Base-by-base conservation (phyloP, 75 land plant species). In the Isoetes taiwanensis region DNA sequence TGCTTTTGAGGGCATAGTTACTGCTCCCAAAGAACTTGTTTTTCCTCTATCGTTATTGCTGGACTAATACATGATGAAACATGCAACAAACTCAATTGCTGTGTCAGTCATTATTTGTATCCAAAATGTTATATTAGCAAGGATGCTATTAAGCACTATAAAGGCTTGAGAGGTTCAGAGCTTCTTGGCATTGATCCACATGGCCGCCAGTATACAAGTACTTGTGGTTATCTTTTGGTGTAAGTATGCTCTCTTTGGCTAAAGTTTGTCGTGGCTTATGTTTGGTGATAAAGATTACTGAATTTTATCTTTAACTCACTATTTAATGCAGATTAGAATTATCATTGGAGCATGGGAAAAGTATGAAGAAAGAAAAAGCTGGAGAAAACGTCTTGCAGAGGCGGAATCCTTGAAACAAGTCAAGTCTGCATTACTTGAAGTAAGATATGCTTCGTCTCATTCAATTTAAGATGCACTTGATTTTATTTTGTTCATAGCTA, bases 21-120 rank as follows among this genome's bases (percentile, higher is more conserved):
- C n/a, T n/a, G n/a, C n/a, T n/a, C n/a, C n/a, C n/a, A n/a, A n/a
- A n/a, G n/a, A n/a, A n/a, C n/a, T n/a, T n/a, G n/a, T n/a, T n/a
- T n/a, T n/a, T n/a, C n/a, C n/a, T n/a, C n/a, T n/a, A n/a, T n/a
- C n/a, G n/a, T n/a, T n/a, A n/a, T n/a, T n/a, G n/a, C n/a, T n/a
- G n/a, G n/a, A n/a, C n/a, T n/a, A n/a, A n/a, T n/a, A n/a, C n/a
- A n/a, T n/a, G n/a, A n/a, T n/a, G n/a, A n/a, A n/a, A n/a, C n/a
- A n/a, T n/a, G n/a, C n/a, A n/a, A n/a, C n/a, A n/a, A n/a, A n/a
- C n/a, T n/a, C n/a, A n/a, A n/a, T n/a, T n/a, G n/a, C n/a, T n/a
- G n/a, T n/a, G n/a, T n/a, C n/a, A n/a, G n/a, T n/a, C n/a, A 91
- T 25, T 91, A 94, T 93, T 91, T 72, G 31, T 91, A 94, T 71